phyloP scores from a whole-genome alignment of 1,284 basidiomycete genomes.

The Pyrrhoderma lamaoense region DNA sequence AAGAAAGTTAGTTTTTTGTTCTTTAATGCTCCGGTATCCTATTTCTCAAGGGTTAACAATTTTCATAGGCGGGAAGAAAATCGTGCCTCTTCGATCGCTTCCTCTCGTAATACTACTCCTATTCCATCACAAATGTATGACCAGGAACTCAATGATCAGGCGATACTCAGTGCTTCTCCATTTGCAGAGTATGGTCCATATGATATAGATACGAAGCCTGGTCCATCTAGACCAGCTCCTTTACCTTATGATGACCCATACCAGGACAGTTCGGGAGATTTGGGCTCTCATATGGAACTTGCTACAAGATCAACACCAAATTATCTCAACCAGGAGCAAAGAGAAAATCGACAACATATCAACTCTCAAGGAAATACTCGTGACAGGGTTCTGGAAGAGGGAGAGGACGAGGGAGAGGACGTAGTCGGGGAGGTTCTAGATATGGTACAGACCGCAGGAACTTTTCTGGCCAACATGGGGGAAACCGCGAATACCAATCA shows the following conservation, averaged over 20 bases:
- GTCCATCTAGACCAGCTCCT: constrained; percentile 52
- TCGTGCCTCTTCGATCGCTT: constrained; percentile 39
- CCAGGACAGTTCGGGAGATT: constrained; percentile 37
- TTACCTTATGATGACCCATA: constrained; percentile 74
- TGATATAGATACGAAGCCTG: constrained; percentile 44
- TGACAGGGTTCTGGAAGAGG: constrained; percentile 23
- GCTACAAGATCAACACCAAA: neutral
- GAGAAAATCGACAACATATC: neutral
- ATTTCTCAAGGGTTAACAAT: too few species aligned
- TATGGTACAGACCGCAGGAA: constrained; percentile 23
- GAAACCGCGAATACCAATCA: neutral
- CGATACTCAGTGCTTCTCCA: constrained; percentile 45
- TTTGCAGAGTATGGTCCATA: constrained; percentile 59
- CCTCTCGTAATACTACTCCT: constrained; percentile 50
- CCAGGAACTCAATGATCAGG: constrained; percentile 42
- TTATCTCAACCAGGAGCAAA: neutral
- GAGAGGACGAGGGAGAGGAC: constrained; percentile 18
- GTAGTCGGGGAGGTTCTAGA: constrained; percentile 14
- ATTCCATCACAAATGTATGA: constrained; percentile 44
- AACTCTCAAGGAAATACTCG: constrained; percentile 29
- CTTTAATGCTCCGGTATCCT: neutral
- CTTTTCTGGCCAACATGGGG: constrained; percentile 16
- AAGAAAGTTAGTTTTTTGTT: constrained; percentile 36
- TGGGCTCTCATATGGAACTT: constrained; percentile 9
- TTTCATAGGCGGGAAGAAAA: constrained; percentile 44